Conservation (phyloP, 345 rosid species). For the Linum tenue region DNA sequence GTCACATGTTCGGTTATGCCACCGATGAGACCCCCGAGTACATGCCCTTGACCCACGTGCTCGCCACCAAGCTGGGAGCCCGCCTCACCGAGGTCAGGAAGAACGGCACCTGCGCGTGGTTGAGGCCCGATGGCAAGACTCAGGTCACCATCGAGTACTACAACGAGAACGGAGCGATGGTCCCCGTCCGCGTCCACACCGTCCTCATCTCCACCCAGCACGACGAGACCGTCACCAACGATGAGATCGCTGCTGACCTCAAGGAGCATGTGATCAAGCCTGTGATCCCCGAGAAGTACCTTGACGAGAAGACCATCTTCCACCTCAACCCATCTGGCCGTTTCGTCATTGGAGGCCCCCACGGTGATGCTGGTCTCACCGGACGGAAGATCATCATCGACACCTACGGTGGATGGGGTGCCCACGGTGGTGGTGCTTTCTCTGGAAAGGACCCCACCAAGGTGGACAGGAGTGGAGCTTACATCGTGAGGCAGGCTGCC, state of each 20-base stretch:
- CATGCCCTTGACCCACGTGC: constrained; percentile 32
- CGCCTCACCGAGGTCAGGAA: constrained; percentile 29
- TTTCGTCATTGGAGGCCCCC: constrained; percentile 32
- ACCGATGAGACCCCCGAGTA: constrained; percentile 29
- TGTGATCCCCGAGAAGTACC: constrained; percentile 31
- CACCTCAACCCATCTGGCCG: constrained; percentile 33
- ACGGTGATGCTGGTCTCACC: constrained; percentile 32
- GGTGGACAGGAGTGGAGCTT: constrained; percentile 33
- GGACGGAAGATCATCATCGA: constrained; percentile 32
- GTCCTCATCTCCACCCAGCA: constrained; percentile 34
- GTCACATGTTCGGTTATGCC: constrained; percentile 32
- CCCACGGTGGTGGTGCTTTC: constrained; percentile 34
- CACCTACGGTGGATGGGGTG: constrained; percentile 35
- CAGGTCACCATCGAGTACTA: constrained; percentile 30
- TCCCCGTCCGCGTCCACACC: constrained; percentile 32
- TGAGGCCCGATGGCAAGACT: constrained; percentile 31
- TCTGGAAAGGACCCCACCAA: constrained; percentile 34
- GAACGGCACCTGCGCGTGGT: constrained; percentile 30
- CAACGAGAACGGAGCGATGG: constrained; percentile 30
- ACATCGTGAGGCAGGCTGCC: constrained; percentile 32
- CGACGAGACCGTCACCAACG: constrained; percentile 31
- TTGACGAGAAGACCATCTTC: constrained; percentile 35
- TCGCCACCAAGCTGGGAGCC: constrained; percentile 32
- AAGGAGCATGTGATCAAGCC: constrained; percentile 33
- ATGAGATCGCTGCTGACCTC: constrained; percentile 30